A percentile compares a stretch with the other conserved stretches of the same genome.
These are phyloP conservation scores for Diaporthe nobilis DNA, from an alignment of 2,329 filamentous ascomycete genomes.

Conservation along the genomic window DNA sequence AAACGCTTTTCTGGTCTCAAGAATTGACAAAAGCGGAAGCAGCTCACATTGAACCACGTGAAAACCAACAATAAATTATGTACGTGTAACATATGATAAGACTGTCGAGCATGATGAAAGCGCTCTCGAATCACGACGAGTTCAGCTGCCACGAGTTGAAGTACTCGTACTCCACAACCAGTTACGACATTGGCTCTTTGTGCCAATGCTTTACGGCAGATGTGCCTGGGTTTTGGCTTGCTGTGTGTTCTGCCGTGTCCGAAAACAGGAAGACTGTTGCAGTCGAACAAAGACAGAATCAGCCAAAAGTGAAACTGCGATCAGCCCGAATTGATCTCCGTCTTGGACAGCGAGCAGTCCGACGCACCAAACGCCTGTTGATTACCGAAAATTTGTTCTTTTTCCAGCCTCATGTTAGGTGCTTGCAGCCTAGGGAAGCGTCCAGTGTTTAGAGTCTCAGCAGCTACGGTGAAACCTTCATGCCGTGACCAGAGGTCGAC, in stretches of 20 bases:
- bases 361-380: no score
- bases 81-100: not conserved
- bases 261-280: not conserved
- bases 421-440: not conserved
- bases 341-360: not conserved
- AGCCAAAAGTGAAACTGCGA: not conserved
- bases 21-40: not conserved
- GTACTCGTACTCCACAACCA: not conserved
- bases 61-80: not conserved
- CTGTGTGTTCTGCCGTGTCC: not conserved
- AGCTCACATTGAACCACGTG: not conserved
- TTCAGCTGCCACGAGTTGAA: not conserved
- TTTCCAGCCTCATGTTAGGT: no score
- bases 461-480: not conserved
- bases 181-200: not conserved
- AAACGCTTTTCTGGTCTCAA: no score
- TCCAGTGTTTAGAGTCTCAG: not conserved
- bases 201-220: not conserved
- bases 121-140: not conserved
- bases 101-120: not conserved
- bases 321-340: not conserved
- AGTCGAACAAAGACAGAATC: conserved; percentile 11
- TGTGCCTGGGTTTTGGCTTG: not conserved
- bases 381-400: not conserved
- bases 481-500: not conserved